These are phyloP conservation scores for Pestalotiopsis sp. DNA, from an alignment of 2,329 filamentous ascomycete species.

Conservation along the genomic window DNA sequence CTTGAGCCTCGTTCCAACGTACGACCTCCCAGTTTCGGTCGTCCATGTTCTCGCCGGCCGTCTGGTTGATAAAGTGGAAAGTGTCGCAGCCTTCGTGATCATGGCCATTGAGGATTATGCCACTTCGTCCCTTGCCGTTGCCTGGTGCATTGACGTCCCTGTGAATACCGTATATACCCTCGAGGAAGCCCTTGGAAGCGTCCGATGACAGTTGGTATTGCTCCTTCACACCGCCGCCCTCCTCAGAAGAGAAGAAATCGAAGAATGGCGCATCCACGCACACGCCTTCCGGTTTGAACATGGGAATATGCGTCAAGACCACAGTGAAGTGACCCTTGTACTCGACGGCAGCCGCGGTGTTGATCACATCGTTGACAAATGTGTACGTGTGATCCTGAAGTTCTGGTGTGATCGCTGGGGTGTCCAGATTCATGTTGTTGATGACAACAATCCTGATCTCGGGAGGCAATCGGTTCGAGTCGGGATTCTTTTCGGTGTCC, in stretches of 20 bases:
- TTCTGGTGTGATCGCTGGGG: slow-evolving; percentile 67
- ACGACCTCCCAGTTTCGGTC: slow-evolving; percentile 53
- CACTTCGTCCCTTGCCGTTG: slow-evolving; percentile 67
- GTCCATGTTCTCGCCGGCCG: slow-evolving; percentile 38
- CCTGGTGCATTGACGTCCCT: slow-evolving; percentile 60
- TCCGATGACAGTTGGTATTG: slow-evolving; percentile 85
- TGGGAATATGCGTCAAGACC: slow-evolving; percentile 87
- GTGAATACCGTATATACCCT: slow-evolving; percentile 81
- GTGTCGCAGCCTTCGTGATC: slow-evolving; percentile 95
- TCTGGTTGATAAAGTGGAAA: slow-evolving; percentile 78
- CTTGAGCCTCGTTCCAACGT: slow-evolving; percentile 48
- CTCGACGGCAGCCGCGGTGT: slow-evolving; percentile 61
- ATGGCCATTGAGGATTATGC: slow-evolving; percentile 87
- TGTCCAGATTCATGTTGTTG: slow-evolving; percentile 93
- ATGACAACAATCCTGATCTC: slow-evolving; percentile 82
- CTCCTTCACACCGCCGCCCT: slow-evolving; percentile 76
- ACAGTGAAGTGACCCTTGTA: slow-evolving; percentile 73
- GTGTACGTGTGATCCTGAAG: slow-evolving; percentile 77
- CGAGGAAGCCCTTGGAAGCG: slow-evolving; percentile 74
- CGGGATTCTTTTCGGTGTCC: slow-evolving; percentile 44
- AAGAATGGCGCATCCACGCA: slow-evolving; percentile 88
- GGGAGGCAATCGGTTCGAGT: slow-evolving; percentile 55
- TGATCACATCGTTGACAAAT: slow-evolving; percentile 74
- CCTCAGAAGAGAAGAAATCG: slow-evolving; percentile 69
- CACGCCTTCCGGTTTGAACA: slow-evolving; percentile 80